Evolutionary conservation across 495 filamentous ascomycete species (phyloP), one percentile per base, ranked within the genome.

Genomic region (Hypoxylon perforatum): DNA sequence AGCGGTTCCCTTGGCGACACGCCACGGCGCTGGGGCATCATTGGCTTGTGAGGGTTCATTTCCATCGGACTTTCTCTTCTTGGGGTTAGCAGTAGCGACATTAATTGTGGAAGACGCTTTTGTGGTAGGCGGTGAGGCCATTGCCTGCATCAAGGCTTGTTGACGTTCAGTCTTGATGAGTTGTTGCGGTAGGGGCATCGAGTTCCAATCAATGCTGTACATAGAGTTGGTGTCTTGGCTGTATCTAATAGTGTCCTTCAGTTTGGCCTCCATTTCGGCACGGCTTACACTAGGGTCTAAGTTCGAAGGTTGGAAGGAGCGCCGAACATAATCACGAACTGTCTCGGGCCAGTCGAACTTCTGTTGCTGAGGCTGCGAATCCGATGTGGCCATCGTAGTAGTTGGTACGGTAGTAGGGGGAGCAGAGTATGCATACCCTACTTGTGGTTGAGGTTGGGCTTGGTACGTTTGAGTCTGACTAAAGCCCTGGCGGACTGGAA

Each of bases 51-150:
- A 73, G 45, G 84, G 69, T 59, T 82, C 80, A 57, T 70, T 76
- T 61, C 82, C 73, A 46, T 93, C 92, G 19, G 92, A 94, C 75
- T 97, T 97, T 65, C 93, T 84, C 81, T 97, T 97, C 79, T 87
- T 90, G n/a, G 79, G 66, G 30, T 71, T 73, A 58, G 55, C 42
- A 52, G 45, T 11, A 47, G 63, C 33, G 8, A 35, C 11, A 42
- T 53, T 12, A n/a, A 50, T 6, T 23, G 75, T 74, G 5, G 64
- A 8, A 45, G 65, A n/a, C 19, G 63, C 38, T 51, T 45, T 50
- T 49, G 48, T 21, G 28, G 60, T 39, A 21, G 33, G 21, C 14
- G 55, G 42, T 28, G 60, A 52, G 6, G 54, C 49, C 52, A 65
- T 53, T 25, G 64, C 54, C 33, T 70, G 38, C 73, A 59, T 72